phyloP scores from a whole-genome alignment of 2,329 filamentous ascomycete genomes.

The Aureobasidium sp. region DNA sequence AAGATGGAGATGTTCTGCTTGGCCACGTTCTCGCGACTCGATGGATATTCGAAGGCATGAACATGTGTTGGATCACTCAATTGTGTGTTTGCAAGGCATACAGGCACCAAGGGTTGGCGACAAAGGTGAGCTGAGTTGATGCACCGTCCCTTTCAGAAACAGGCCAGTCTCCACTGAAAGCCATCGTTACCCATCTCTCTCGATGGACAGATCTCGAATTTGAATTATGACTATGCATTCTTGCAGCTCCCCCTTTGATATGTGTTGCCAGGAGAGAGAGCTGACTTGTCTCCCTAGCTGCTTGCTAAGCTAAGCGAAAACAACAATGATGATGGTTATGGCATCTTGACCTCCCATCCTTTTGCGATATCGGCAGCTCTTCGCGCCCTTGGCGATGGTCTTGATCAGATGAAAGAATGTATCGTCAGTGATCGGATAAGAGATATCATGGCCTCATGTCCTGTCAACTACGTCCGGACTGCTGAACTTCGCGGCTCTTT shows the following conservation, averaged over 20 bases:
- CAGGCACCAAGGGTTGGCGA: slow-evolving; percentile 5
- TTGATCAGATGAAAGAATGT: background rate
- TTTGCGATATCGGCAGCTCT: background rate
- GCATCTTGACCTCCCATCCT: background rate
- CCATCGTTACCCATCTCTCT: background rate
- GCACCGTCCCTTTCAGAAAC: background rate
- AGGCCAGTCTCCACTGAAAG: background rate
- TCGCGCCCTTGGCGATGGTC: background rate
- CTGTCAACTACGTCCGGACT: background rate
- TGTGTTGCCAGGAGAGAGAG: background rate
- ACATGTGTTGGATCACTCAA: slow-evolving; percentile 8
- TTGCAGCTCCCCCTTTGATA: background rate
- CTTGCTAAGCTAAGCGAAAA: background rate
- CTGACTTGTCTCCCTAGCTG: background rate
- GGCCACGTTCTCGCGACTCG: slow-evolving; percentile 1
- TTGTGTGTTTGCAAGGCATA: background rate
- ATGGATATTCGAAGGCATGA: background rate
- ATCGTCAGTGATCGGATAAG: background rate
- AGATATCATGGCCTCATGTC: background rate
- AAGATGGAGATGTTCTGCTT: background rate
- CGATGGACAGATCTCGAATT: background rate
- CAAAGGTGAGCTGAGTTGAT: background rate
- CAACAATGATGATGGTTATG: background rate
- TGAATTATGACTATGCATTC: background rate
- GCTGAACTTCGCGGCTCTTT: background rate